Percentiles rank a stretch among this genome's conserved stretches.
Conservation (phyloP, 768 basidiomycete genomes). For the Gloeostereum incarnatum region DNA sequence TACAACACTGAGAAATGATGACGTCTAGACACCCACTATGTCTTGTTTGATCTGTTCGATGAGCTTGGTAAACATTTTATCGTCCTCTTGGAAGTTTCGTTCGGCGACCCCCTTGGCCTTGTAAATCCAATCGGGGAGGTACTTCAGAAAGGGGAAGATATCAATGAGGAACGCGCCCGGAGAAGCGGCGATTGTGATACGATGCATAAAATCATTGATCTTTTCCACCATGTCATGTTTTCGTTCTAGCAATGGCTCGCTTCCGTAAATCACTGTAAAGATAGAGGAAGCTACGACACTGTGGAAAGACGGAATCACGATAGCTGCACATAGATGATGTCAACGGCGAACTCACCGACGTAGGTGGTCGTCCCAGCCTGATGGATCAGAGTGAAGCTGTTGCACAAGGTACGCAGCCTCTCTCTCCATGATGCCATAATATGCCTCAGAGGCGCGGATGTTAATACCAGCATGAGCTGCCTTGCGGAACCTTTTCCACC, state of each 20-base stretch:
- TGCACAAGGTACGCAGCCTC: slow-evolving; percentile 15
- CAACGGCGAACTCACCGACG: slow-evolving; percentile 6
- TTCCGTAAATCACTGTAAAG: neutral
- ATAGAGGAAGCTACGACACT: neutral
- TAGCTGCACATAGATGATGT: slow-evolving; percentile 2
- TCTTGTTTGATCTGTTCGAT: neutral
- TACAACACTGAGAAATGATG: neutral
- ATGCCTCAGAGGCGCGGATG: slow-evolving; percentile 9
- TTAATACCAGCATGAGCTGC: slow-evolving; percentile 17
- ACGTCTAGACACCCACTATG: neutral
- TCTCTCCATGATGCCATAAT: slow-evolving; percentile 11
- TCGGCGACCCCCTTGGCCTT: slow-evolving; percentile 14
- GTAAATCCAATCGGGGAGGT: slow-evolving; percentile 14
- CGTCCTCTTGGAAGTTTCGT: slow-evolving; percentile 8
- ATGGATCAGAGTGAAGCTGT: slow-evolving; percentile 12
- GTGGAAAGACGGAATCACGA: neutral
- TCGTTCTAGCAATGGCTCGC: neutral
- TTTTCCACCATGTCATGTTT: neutral
- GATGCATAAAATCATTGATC: slow-evolving; percentile 9
- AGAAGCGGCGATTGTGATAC: slow-evolving; percentile 15
- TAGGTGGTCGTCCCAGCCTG: slow-evolving; percentile 18
- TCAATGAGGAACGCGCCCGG: slow-evolving; percentile 21
- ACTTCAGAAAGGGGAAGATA: slow-evolving; percentile 16
- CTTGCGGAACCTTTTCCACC: slow-evolving; percentile 18
- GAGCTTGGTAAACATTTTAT: neutral